A percentile compares a stretch with the other conserved stretches of the same genome.
phyloP scores from a whole-genome alignment of 192 early-diverging fungal species.

The Podila epigama region DNA sequence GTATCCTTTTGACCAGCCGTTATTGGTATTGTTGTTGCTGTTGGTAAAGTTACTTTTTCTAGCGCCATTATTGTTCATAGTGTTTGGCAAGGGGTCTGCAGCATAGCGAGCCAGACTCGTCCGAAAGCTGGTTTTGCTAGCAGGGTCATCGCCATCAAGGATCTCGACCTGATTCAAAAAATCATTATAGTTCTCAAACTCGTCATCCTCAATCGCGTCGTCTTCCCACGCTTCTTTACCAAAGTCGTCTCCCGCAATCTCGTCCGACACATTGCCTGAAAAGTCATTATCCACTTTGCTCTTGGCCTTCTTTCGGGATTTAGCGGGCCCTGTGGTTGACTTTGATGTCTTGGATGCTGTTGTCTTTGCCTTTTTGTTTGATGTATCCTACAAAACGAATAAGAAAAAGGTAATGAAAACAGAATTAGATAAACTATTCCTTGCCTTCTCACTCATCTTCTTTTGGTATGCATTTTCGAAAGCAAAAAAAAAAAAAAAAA shows the following conservation, averaged over 20 bases:
- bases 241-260: too few species aligned
- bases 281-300: constrained; percentile 5
- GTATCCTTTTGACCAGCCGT: background rate
- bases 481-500: background rate
- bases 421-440: background rate
- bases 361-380: background rate
- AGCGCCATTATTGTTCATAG: background rate
- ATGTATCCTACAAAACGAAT: background rate
- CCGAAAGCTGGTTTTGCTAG: constrained; percentile 19
- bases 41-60: background rate
- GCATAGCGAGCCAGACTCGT: constrained; percentile 11
- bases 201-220: background rate
- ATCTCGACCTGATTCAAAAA: constrained; percentile 1
- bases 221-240: background rate
- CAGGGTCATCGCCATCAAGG: background rate
- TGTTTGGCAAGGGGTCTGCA: constrained; percentile 1
- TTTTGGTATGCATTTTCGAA: background rate
- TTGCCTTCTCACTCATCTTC: too few species aligned
- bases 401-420: background rate
- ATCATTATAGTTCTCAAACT: background rate
- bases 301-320: constrained; percentile 3
- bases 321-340: constrained; percentile 9
- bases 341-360: constrained; percentile 3
- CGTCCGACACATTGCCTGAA: constrained; percentile 14
- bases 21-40: background rate